Conservation (phyloP, 208 protist genomes). For the Herpetomonas muscarum region DNA sequence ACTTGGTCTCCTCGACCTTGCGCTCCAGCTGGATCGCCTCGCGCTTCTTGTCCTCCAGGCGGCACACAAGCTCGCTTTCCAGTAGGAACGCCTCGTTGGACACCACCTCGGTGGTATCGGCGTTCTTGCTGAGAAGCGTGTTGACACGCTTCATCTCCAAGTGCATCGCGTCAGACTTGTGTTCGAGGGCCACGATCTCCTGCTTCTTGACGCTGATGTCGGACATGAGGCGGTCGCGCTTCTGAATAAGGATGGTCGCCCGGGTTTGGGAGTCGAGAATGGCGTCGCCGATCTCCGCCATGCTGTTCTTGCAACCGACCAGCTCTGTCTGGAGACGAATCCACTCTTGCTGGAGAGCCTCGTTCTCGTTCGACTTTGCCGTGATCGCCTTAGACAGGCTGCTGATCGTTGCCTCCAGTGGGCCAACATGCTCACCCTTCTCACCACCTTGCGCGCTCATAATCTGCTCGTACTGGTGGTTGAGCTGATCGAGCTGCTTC, state of each 20-base stretch:
- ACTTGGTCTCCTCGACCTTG: constrained; percentile 77
- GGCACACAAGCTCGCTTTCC: constrained; percentile 87
- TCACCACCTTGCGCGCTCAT: constrained; percentile 56
- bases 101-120: constrained; percentile 57
- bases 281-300: constrained; percentile 80
- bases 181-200: constrained; percentile 70
- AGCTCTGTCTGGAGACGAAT: constrained; percentile 94
- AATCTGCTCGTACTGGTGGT: constrained; percentile 92
- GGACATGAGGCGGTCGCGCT: constrained; percentile 77
- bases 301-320: constrained; percentile 89
- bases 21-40: constrained; percentile 87
- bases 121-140: constrained; percentile 84
- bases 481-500: constrained; percentile 94
- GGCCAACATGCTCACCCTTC: constrained; percentile 87
- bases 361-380: constrained; percentile 85
- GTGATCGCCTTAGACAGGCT: constrained; percentile 92
- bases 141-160: constrained; percentile 93
- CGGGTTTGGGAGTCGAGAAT: constrained; percentile 86
- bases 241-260: constrained; percentile 89
- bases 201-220: constrained; percentile 73
- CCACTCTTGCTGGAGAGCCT: constrained; percentile 94
- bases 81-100: constrained; percentile 90
- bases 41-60: constrained; percentile 88
- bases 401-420: constrained; percentile 94
- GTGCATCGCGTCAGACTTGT: constrained; percentile 88